Evolutionary conservation across 768 basidiomycete species (phyloP).

Genomic region (Mrakia frigida): DNA sequence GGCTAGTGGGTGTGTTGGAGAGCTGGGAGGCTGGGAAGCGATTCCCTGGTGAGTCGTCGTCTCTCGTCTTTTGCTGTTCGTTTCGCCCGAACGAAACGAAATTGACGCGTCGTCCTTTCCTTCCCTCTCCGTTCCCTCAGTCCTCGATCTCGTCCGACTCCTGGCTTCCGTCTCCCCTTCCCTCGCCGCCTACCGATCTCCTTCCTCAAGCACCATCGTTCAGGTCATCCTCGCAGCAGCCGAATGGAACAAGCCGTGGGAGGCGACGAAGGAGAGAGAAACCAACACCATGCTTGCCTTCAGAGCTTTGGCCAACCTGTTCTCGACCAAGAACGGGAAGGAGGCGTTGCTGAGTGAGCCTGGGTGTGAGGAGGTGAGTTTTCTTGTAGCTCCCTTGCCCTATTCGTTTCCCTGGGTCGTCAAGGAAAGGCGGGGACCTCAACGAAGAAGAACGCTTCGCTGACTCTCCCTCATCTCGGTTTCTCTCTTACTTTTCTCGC

Average conservation of each 20-base stretch:
- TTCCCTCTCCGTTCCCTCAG: constrained; percentile 46
- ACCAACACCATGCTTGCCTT: constrained; percentile 77
- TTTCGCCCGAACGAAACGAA: background rate
- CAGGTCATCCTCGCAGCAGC: constrained; percentile 62
- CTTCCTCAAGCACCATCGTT: constrained; percentile 52
- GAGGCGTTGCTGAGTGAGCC: constrained; percentile 27
- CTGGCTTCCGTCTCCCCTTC: constrained; percentile 60
- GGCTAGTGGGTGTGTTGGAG: constrained; percentile 24
- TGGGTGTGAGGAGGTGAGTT: constrained; percentile 33
- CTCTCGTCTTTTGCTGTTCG: background rate
- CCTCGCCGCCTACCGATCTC: constrained; percentile 47
- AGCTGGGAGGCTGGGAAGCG: constrained; percentile 33
- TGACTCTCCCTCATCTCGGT: background rate
- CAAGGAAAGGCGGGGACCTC: too few relatives aligned
- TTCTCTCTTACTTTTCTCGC: constrained; percentile 47
- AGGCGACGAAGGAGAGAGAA: constrained; percentile 66
- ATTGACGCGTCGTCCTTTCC: background rate
- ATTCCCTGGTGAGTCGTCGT: constrained; percentile 31
- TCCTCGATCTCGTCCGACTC: constrained; percentile 79
- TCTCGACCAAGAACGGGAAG: constrained; percentile 49
- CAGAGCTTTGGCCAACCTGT: constrained; percentile 71
- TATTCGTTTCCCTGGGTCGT: too few relatives aligned
- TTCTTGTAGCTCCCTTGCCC: background rate
- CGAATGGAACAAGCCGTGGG: constrained; percentile 52
- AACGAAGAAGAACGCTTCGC: background rate